Evolutionary conservation across 306 rosid species (phyloP), one percentile per base, ranked within the genome.

Genomic region (Vachellia collinsii): DNA sequence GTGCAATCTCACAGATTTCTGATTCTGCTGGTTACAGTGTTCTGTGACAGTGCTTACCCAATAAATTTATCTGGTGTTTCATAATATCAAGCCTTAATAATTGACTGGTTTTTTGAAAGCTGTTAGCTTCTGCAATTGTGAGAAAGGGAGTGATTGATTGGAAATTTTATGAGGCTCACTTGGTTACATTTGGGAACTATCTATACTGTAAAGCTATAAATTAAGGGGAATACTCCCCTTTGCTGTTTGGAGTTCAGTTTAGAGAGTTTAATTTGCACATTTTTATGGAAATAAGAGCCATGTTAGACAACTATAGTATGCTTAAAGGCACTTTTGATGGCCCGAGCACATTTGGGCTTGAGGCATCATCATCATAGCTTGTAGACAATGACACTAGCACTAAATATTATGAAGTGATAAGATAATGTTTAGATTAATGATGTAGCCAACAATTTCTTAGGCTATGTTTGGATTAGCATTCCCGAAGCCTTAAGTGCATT

Each of bases 401-500:
- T 39, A 43, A 39, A 66, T 37, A 39, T 66, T 7, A 37, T 39
- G 3, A 39, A 66, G 47, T 29, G 4, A 39, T 16, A 29, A 37
- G 48, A 66, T 41, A 56, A 68, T 68, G 73, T 68, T 41, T 44
- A 38, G 54, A 20, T 69, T 43, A 43, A 22, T 16, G 3, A 44
- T 70, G 75, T 70, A 70, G 75, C 56, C 75, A 42, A 69, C 47
- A n/a, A 9, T 69, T 39, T 42, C 25, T 69, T 29, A 29, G 34
- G 34, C 34, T 29, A 29, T 29, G 34, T 29, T 29, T 29, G 34
- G 34, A n/a, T 29, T 29, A 29, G 34, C 34, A 29, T 29, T 29
- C 34, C 34, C 2, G 1, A 29, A 29, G 34, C 34, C 34, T 29
- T 29, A 29, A 1, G 34, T 29, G 34, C 34, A 29, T 29, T 29